Base-by-base conservation (phyloP, 2,329 filamentous ascomycete species). In the Sarocladium kiliense region DNA sequence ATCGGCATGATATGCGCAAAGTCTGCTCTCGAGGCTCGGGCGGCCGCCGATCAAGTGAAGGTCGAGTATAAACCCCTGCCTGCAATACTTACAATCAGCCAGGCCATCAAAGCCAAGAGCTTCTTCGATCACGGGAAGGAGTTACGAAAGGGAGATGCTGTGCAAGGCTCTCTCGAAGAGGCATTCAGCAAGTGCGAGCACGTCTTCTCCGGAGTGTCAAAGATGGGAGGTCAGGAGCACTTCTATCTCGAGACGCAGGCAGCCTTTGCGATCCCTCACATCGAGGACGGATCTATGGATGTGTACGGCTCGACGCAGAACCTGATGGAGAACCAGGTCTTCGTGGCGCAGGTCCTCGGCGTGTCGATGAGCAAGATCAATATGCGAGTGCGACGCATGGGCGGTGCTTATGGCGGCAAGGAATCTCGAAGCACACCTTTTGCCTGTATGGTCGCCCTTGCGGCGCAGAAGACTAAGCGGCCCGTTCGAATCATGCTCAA, bases 231-330 rank as follows among this genome's bases (percentile, higher is more conserved):
- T 0, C 91, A 96, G 65, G 91, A 96, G 68, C 91, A 96, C 67
- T 96, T 96, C 67, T 96, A 96, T 63, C 79, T 96, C 3, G 91
- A 96, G 71, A 96, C 91, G 0, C 85, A 95, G 58, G 91, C 89
- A 3, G 86, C 85, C 56, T 72, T 94, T 6, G 88, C 81, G 1
- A 84, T 96, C 54, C 91, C 91, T 0, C 93, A 94, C 66, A 84
- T 82, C 0, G 91, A 96, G 68, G 88, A 94, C 68, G 91, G 90
- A 0, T 89, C 93, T 68, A 92, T 96, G 80, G 91, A 96, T 63
- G 80, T 96, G 18, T 95, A 85, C 74, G 85, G 87, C 58, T 87
- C 88, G 60, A 95, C 91, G 0, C 91, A 96, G 66, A 96, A 96
- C 64, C 87, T 89, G 1, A 87, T 87, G 3, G 91, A 96, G 71